These are phyloP conservation scores for Backusella luteola DNA, from an alignment of 192 early-diverging fungal genomes.

Conservation along the genomic window DNA sequence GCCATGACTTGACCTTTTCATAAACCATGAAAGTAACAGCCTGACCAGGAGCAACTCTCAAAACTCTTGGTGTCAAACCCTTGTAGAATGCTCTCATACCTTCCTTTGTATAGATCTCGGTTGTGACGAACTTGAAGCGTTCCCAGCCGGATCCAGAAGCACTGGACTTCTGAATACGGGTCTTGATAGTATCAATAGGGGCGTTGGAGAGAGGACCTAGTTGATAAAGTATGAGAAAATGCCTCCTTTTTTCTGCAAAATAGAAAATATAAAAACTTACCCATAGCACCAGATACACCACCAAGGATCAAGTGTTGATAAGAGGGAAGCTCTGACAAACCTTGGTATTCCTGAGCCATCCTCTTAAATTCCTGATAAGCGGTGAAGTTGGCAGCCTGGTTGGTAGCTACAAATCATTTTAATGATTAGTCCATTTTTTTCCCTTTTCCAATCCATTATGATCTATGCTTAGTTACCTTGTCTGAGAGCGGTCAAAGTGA, in stretches of 20 bases:
- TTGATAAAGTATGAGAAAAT: neutral
- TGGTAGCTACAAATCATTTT: slow-evolving; percentile 62
- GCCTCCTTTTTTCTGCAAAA: neutral
- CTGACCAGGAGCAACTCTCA: slow-evolving; percentile 96
- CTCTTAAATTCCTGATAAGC: slow-evolving; percentile 93
- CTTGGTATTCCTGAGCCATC: slow-evolving; percentile 67
- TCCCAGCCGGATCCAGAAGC: slow-evolving; percentile 71
- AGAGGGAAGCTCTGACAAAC: slow-evolving; percentile 72
- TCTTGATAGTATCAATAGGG: slow-evolving; percentile 99
- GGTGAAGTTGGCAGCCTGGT: slow-evolving; percentile 99
- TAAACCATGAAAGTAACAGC: slow-evolving; percentile 97
- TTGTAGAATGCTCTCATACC: slow-evolving; percentile 94
- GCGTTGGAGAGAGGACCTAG: slow-evolving; percentile 86
- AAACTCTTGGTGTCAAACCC: slow-evolving; percentile 87
- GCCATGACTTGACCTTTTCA: slow-evolving; percentile 80
- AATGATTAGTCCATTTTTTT: slow-evolving; percentile 1
- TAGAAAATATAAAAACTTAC: neutral
- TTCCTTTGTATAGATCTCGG: slow-evolving; percentile 81
- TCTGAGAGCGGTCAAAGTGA: slow-evolving; percentile 88
- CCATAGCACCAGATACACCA: slow-evolving; percentile 88
- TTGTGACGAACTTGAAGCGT: slow-evolving; percentile 77
- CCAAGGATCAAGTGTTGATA: slow-evolving; percentile 91
- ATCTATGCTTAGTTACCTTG: slow-evolving; percentile 56
- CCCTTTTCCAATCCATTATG: neutral
- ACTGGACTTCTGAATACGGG: slow-evolving; percentile 89